Conservation (phyloP, 1,139 yeast genomes). For the Arxiozyma slooffiae region DNA sequence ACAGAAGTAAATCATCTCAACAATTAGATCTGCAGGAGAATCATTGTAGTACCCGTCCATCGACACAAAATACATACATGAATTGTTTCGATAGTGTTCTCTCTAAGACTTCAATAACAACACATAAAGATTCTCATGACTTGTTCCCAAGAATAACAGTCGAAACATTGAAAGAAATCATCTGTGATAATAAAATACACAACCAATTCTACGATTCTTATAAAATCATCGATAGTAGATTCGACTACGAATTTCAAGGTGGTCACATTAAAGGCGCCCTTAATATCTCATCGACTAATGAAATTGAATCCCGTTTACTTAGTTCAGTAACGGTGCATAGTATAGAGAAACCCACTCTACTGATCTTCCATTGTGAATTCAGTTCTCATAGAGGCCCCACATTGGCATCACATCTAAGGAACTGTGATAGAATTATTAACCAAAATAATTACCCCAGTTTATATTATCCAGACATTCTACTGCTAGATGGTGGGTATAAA, state of each 20-base stretch:
- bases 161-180: constrained; percentile 50
- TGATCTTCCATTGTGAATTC: constrained; percentile 90
- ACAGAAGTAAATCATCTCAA: too few relatives aligned
- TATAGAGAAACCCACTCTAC: constrained; percentile 34
- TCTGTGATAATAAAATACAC: constrained; percentile 48
- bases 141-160: constrained; percentile 61
- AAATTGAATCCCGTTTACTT: constrained; percentile 15
- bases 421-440: constrained; percentile 68
- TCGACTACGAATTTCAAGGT: constrained; percentile 82
- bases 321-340: constrained; percentile 6
- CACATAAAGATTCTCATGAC: constrained; percentile 34
- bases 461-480: constrained; percentile 77
- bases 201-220: constrained; percentile 48
- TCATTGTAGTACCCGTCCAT: neutral
- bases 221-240: constrained; percentile 74
- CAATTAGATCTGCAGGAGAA: too few relatives aligned
- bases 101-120: neutral
- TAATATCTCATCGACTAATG: constrained; percentile 63
- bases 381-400: constrained; percentile 88
- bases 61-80: neutral
- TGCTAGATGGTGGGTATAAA: constrained; percentile 87
- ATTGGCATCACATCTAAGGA: constrained; percentile 79
- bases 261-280: constrained; percentile 88
- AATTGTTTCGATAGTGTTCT: neutral
- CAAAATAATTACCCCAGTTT: constrained; percentile 68